These are phyloP conservation scores for Phytopythium ostracodes DNA, from an alignment of 352 stramenopile genomes.

Conservation along the genomic window DNA sequence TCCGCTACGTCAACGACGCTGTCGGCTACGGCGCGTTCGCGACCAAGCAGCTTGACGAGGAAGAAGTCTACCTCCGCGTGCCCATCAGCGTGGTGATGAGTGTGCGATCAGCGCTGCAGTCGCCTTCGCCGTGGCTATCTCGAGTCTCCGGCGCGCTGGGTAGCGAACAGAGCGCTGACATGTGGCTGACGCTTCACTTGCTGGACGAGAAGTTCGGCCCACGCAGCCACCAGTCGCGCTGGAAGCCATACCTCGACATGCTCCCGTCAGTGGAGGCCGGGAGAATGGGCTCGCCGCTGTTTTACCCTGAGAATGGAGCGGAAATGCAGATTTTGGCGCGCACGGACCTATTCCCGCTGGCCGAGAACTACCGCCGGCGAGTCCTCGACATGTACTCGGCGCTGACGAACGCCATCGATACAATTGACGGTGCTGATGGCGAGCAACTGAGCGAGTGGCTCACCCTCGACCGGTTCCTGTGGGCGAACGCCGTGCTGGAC, in stretches of 20 bases:
- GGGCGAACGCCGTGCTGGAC: constrained; percentile 86
- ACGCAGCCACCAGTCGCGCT: constrained; percentile 32
- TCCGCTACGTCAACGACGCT: constrained; percentile 38
- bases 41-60: constrained; percentile 36
- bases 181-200: constrained; percentile 75
- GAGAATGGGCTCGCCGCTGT: constrained; percentile 39
- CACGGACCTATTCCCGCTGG: constrained; percentile 32
- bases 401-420: constrained; percentile 2
- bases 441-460: constrained; percentile 33
- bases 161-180: constrained; percentile 18
- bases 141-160: constrained; percentile 18
- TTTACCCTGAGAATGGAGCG: constrained; percentile 33
- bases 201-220: constrained; percentile 80
- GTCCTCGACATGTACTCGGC: constrained; percentile 8
- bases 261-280: constrained; percentile 39
- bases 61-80: constrained; percentile 83
- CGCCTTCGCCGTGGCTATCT: constrained; percentile 24
- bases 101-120: constrained; percentile 43
- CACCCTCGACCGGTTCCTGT: constrained; percentile 59
- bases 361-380: constrained; percentile 33
- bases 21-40: constrained; percentile 73
- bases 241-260: constrained; percentile 86
- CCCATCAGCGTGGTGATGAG: constrained; percentile 70
- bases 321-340: constrained; percentile 52
- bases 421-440: not conserved